Percentiles rank a stretch among this genome's conserved stretches.
Evolutionary conservation across 352 stramenopile genomes (phyloP).

Genomic region (Pythium inflatum): DNA sequence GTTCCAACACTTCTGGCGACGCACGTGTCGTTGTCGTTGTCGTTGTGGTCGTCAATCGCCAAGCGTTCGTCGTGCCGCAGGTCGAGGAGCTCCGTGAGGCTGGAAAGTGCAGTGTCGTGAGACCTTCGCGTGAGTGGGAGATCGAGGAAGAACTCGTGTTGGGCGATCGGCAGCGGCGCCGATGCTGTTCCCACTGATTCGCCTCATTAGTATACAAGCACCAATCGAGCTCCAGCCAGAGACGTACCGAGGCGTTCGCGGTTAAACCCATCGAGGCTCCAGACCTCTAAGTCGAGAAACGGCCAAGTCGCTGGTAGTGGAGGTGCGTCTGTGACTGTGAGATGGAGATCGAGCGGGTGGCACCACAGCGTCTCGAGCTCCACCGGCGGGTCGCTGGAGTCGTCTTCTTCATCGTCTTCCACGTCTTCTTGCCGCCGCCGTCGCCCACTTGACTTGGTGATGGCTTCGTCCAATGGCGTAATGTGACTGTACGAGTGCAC

Average conservation of each 20-base stretch:
- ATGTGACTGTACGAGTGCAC: constrained; percentile 35
- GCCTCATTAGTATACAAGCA: neutral
- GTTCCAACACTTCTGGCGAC: constrained; percentile 22
- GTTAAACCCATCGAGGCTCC: constrained; percentile 47
- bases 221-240: neutral
- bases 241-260: constrained; percentile 45
- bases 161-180: constrained; percentile 39
- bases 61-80: neutral
- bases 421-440: constrained; percentile 13
- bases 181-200: constrained; percentile 41
- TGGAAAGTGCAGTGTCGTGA: too few relatives aligned
- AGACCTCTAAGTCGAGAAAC: constrained; percentile 51
- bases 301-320: constrained; percentile 44
- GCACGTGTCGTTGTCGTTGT: neutral
- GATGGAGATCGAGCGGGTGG: constrained; percentile 58
- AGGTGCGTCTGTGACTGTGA: constrained; percentile 28
- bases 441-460: constrained; percentile 16
- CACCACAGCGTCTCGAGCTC: constrained; percentile 54
- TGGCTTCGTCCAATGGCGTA: constrained; percentile 10
- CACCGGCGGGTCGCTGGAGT: too few relatives aligned
- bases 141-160: constrained; percentile 52
- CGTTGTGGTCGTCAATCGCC: neutral
- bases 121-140: constrained; percentile 38
- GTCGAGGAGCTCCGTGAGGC: too few relatives aligned
- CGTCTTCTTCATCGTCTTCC: neutral